Conservation (phyloP, 2,329 filamentous ascomycete species). For the Fusarium denticulatum region DNA sequence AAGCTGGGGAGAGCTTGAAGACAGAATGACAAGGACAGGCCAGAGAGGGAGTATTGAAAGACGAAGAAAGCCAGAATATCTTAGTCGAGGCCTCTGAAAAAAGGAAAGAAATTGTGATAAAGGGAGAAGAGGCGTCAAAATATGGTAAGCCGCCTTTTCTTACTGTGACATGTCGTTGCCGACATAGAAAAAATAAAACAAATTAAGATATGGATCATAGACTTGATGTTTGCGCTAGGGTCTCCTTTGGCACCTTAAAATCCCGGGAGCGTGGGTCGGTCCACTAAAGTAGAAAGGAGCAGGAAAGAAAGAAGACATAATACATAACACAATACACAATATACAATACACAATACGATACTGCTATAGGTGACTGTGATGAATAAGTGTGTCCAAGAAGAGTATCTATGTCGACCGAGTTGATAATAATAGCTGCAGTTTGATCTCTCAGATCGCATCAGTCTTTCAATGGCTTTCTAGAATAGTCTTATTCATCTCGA, state of each 20-base stretch:
- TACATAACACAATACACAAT: too few relatives aligned
- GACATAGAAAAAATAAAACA: constrained; percentile 22
- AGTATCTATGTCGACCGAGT: background rate
- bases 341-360: background rate
- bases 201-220: constrained; percentile 27
- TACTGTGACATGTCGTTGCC: constrained; percentile 25
- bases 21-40: constrained; percentile 23
- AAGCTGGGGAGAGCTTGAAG: constrained; percentile 27
- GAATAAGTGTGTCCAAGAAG: background rate
- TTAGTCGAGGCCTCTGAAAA: background rate
- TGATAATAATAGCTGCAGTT: background rate
- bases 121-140: constrained; percentile 25
- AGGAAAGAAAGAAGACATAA: background rate
- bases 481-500: background rate
- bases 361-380: background rate
- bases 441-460: background rate
- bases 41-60: constrained; percentile 19
- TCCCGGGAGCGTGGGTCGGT: constrained; percentile 18
- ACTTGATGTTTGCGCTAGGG: constrained; percentile 22
- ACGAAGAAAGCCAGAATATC: background rate
- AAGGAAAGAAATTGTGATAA: constrained; percentile 15
- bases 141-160: constrained; percentile 11
- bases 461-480: background rate
- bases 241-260: constrained; percentile 8
- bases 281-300: constrained; percentile 18